Percentiles rank a stretch among this genome's conserved stretches.
Evolutionary conservation across 2,329 filamentous ascomycete genomes (phyloP).

Genomic region (Xylogone sp.): DNA sequence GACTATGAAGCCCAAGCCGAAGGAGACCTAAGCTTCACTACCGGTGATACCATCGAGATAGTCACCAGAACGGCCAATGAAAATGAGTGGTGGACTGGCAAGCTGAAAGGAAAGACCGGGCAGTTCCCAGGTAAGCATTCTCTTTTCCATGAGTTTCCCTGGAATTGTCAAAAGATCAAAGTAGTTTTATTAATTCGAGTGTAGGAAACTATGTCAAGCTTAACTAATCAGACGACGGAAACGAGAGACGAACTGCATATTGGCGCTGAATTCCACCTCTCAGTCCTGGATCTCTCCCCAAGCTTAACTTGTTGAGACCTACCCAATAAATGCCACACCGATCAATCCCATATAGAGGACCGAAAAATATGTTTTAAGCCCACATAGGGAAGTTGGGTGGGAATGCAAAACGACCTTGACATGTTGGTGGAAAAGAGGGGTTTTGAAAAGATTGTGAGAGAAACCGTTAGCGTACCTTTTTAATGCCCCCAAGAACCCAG

Average conservation of each 20-base stretch:
- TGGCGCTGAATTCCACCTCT: too few species aligned
- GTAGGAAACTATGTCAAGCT: constrained; percentile 49
- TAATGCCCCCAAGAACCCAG: too few species aligned
- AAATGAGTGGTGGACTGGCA: constrained; percentile 97
- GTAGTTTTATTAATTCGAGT: constrained; percentile 11
- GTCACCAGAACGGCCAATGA: constrained; percentile 77
- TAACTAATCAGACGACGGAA: constrained; percentile 15
- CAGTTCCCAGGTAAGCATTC: constrained; percentile 82
- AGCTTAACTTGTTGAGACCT: too few species aligned
- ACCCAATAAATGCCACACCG: too few species aligned
- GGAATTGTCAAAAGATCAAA: background rate
- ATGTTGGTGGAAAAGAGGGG: too few species aligned
- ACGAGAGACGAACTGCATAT: background rate
- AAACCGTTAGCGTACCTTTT: too few species aligned
- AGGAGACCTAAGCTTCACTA: constrained; percentile 84
- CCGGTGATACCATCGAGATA: constrained; percentile 89
- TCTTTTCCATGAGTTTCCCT: background rate
- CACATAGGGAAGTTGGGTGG: too few species aligned
- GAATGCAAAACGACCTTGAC: too few species aligned
- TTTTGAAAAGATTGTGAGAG: too few species aligned
- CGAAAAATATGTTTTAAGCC: too few species aligned
- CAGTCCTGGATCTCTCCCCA: too few species aligned
- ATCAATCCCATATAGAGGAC: too few species aligned
- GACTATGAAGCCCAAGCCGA: constrained; percentile 96
- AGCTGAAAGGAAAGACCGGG: constrained; percentile 72